phyloP scores from a whole-genome alignment of 345 rosid genomes.

The Salix arbutifolia region DNA sequence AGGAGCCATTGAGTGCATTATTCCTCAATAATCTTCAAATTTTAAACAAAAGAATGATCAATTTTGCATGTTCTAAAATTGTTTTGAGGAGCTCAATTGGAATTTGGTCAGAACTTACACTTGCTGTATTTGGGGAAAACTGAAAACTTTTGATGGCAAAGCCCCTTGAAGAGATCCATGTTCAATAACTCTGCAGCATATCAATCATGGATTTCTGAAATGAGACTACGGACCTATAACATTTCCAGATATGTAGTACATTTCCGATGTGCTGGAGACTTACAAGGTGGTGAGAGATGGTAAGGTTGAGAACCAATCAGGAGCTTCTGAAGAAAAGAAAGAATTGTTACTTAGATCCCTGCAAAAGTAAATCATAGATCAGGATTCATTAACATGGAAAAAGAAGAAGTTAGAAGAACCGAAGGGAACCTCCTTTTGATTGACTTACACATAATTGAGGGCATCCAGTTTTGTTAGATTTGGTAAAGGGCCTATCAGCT shows the following conservation, averaged over 20 bases:
- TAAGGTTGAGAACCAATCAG: conserved; percentile 80
- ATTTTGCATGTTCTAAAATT: not conserved
- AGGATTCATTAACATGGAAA: not conserved
- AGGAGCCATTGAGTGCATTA: conserved; percentile 58
- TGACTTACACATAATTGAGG: conserved; percentile 71
- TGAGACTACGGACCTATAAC: not conserved
- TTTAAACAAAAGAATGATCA: conserved; percentile 1
- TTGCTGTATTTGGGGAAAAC: conserved; percentile 67
- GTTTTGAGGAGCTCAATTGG: not conserved
- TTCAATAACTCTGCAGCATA: conserved; percentile 59
- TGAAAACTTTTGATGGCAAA: conserved; percentile 56
- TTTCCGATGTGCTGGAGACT: conserved; percentile 20
- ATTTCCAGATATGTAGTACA: not conserved
- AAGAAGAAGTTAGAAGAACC: not conserved
- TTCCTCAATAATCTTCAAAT: conserved; percentile 61
- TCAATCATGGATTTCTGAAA: not conserved
- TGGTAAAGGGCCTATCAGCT: conserved; percentile 70
- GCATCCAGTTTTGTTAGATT: conserved; percentile 61
- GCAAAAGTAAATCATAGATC: conserved; percentile 14
- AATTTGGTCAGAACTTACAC: conserved; percentile 50
- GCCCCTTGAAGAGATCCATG: conserved; percentile 66
- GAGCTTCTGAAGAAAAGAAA: conserved; percentile 61
- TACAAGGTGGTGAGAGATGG: conserved; percentile 84
- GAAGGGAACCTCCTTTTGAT: not conserved
- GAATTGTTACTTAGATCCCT: conserved; percentile 92